These are phyloP conservation scores for Ceriops tagal DNA, from an alignment of 345 rosid genomes.

Conservation along the genomic window DNA sequence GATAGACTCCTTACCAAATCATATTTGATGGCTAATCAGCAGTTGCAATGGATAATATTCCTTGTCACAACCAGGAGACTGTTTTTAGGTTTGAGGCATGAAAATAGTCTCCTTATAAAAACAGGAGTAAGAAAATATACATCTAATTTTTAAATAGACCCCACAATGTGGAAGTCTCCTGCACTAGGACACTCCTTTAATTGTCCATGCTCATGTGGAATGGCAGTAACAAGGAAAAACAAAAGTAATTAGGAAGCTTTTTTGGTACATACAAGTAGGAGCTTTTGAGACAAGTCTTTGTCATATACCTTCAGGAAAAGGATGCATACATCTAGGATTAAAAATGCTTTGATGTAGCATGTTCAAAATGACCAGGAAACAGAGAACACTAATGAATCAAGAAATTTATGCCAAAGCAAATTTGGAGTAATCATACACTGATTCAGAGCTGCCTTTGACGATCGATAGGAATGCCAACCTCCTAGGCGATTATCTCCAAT, in stretches of 20 bases:
- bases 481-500: conserved; percentile 81
- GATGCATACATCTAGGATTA: background rate
- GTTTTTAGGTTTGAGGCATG: too few species aligned
- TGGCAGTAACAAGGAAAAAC: too few species aligned
- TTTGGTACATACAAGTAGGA: too few species aligned
- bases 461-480: conserved; percentile 90
- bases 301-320: too few species aligned
- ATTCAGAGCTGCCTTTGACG: conserved; percentile 86
- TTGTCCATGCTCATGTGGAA: too few species aligned
- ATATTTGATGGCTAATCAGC: background rate
- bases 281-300: too few species aligned
- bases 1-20: background rate
- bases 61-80: background rate
- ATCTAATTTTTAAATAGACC: too few species aligned
- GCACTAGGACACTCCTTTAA: too few species aligned
- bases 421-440: conserved; percentile 47
- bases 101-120: too few species aligned
- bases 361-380: conserved; percentile 1
- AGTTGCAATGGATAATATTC: background rate
- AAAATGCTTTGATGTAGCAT: background rate
- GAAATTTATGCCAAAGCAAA: background rate
- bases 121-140: too few species aligned
- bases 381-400: background rate
- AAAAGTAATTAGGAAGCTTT: too few species aligned
- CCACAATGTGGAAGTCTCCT: too few species aligned